A percentile compares a stretch with the other conserved stretches of the same genome.
These are phyloP conservation scores for Baorangia bicolor DNA, from an alignment of 768 basidiomycete genomes.

Conservation along the genomic window DNA sequence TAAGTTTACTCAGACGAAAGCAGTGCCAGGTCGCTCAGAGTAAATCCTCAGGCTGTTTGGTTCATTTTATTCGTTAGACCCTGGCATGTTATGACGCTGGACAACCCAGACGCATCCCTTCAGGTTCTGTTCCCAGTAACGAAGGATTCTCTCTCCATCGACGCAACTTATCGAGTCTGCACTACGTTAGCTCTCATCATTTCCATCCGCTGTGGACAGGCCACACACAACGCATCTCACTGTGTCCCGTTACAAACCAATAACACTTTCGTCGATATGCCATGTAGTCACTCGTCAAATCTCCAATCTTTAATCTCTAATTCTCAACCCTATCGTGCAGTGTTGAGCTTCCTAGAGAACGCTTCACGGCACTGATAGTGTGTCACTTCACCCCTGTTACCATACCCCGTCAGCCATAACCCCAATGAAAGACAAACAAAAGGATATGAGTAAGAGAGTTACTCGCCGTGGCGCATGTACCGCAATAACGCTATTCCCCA, in stretches of 20 bases:
- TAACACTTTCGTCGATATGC: no score
- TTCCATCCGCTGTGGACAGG: not conserved
- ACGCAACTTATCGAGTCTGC: not conserved
- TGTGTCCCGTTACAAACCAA: not conserved
- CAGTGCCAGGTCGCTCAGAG: no score
- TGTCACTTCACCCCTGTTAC: constrained; percentile 87
- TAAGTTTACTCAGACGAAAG: no score
- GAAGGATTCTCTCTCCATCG: no score
- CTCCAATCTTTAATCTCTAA: not conserved
- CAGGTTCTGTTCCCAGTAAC: no score
- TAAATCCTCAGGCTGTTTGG: no score
- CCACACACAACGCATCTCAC: not conserved
- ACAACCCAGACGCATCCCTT: no score
- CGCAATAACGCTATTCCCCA: constrained; percentile 92
- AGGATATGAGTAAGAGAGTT: not conserved
- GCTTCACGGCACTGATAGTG: constrained; percentile 94
- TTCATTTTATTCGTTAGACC: no score
- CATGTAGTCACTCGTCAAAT: not conserved
- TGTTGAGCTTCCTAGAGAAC: constrained; percentile 59
- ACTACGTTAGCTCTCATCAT: not conserved
- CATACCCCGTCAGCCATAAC: not conserved
- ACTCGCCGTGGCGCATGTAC: constrained; percentile 84
- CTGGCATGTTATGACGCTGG: no score
- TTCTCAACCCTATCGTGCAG: constrained; percentile 25
- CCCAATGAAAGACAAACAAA: not conserved